phyloP scores from a whole-genome alignment of 148 eudicot species.

The Silene conica region DNA sequence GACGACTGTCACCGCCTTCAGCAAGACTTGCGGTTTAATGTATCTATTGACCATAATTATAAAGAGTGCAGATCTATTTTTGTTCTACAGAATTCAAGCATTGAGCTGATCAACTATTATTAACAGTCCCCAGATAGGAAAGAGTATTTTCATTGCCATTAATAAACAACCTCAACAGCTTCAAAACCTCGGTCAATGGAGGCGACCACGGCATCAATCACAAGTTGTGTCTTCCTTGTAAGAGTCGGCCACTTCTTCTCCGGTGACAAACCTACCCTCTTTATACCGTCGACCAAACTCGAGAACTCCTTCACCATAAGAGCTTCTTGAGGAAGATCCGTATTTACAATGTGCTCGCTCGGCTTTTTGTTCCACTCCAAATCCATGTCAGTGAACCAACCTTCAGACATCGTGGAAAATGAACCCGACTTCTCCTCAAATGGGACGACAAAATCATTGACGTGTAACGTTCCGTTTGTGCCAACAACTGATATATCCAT shows the following conservation, averaged over 20 bases:
- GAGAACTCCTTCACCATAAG: constrained; percentile 53
- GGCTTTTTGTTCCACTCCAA: constrained; percentile 38
- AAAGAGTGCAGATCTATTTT: background rate
- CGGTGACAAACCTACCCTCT: constrained; percentile 25
- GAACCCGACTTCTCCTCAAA: constrained; percentile 29
- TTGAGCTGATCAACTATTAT: background rate
- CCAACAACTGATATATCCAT: constrained; percentile 47
- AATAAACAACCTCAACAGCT: constrained; percentile 35
- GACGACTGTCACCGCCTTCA: no score
- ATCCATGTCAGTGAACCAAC: constrained; percentile 26
- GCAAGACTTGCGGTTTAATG: no score
- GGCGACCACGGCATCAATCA: constrained; percentile 47
- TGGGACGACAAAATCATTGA: constrained; percentile 42
- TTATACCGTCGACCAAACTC: constrained; percentile 36
- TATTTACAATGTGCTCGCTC: constrained; percentile 31
- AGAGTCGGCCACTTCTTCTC: constrained; percentile 45
- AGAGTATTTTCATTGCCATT: background rate
- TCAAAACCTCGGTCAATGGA: constrained; percentile 43
- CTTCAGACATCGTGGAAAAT: constrained; percentile 31
- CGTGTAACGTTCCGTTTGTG: constrained; percentile 43
- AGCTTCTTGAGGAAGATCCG: constrained; percentile 52
- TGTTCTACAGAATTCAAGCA: background rate
- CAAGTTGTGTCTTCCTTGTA: constrained; percentile 52
- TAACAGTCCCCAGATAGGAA: background rate
- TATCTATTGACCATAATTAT: background rate